Conservation (phyloP, 1,284 basidiomycete genomes). For the Ceratobasidium sp. region DNA sequence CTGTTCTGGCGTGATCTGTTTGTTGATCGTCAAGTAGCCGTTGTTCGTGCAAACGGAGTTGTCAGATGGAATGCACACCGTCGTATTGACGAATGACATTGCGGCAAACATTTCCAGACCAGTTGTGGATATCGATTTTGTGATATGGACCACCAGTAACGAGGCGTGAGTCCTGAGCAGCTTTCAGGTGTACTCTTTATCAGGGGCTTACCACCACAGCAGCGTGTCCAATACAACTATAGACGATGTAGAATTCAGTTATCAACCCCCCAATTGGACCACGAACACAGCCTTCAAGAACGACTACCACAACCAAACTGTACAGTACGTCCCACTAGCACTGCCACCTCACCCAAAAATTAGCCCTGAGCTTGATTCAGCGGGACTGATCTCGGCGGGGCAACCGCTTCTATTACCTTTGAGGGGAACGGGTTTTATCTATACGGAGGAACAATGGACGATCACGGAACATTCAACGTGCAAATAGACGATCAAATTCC, state of each 20-base stretch:
- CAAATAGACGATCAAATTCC: constrained; percentile 14
- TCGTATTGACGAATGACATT: constrained; percentile 16
- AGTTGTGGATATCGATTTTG: constrained; percentile 31
- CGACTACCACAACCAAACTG: constrained; percentile 21
- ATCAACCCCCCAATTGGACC: constrained; percentile 6
- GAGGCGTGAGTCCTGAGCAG: constrained; percentile 9
- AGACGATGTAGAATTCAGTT: constrained; percentile 4
- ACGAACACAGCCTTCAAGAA: background rate
- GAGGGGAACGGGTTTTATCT: constrained; percentile 21
- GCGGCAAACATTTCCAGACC: constrained; percentile 1
- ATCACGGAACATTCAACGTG: constrained; percentile 33
- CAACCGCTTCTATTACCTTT: constrained; percentile 7
- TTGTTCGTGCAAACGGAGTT: constrained; percentile 22
- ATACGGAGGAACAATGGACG: constrained; percentile 17
- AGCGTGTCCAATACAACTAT: constrained; percentile 5
- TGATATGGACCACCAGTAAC: constrained; percentile 37
- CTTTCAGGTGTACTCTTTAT: background rate
- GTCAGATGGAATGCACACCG: constrained; percentile 26
- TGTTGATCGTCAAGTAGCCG: constrained; percentile 2
- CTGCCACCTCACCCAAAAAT: background rate
- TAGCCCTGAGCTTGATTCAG: background rate
- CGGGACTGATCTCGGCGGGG: constrained; percentile 8
- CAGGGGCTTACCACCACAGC: background rate
- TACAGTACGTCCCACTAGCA: constrained; percentile 24
- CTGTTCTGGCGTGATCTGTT: background rate